Percentiles rank a stretch among this genome's conserved stretches.
phyloP scores from a whole-genome alignment of 768 basidiomycete species.

The Leccinum variicolor region DNA sequence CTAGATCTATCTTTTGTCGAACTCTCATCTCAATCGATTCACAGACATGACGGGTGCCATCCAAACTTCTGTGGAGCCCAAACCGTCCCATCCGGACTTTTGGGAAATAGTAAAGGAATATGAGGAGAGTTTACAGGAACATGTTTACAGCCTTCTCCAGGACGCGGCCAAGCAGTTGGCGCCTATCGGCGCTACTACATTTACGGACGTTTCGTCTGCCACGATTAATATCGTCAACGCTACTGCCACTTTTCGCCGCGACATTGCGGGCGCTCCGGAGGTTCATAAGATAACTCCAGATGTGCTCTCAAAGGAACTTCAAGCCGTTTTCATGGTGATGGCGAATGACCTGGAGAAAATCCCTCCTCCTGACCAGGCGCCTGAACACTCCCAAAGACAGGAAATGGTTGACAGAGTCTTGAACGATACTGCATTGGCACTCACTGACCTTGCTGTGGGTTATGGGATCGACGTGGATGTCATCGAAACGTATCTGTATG shows the following conservation, averaged over 20 bases:
- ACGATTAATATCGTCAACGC: constrained; percentile 5
- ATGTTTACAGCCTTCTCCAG: constrained; percentile 6
- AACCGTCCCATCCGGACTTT: constrained; percentile 2
- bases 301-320: constrained; percentile 5
- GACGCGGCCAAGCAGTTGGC: neutral
- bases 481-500: neutral
- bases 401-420: constrained; percentile 9
- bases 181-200: constrained; percentile 1
- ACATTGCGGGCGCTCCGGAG: constrained; percentile 7
- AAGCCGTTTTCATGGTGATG: constrained; percentile 1
- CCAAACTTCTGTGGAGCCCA: neutral
- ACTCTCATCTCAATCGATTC: neutral
- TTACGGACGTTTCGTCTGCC: constrained; percentile 2
- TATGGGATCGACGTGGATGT: constrained; percentile 7
- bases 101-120: constrained; percentile 9
- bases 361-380: neutral
- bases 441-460: neutral
- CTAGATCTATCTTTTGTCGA: neutral
- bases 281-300: constrained; percentile 6
- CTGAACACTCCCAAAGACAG: constrained; percentile 3
- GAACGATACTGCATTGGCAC: neutral
- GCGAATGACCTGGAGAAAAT: constrained; percentile 1
- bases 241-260: constrained; percentile 12
- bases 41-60: neutral
- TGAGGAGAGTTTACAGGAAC: neutral